Percentiles rank a stretch among this genome's conserved stretches.
Evolutionary conservation across 306 rosid species (phyloP).

Genomic region (Senna tora): DNA sequence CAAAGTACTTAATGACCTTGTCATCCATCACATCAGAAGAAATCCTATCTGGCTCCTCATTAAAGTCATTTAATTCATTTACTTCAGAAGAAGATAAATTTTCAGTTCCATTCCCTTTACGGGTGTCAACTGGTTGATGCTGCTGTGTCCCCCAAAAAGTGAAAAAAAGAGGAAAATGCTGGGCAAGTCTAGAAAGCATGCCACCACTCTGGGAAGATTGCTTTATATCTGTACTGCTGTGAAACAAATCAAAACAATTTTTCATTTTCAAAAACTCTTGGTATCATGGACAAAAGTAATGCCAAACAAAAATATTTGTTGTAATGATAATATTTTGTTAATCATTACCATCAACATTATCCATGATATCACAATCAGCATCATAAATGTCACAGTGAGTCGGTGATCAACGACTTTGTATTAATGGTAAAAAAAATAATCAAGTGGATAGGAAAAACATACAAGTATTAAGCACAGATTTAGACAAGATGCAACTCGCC

Average conservation of each 20-base stretch:
- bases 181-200: slow-evolving; percentile 73
- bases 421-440: slow-evolving; percentile 8
- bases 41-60: slow-evolving; percentile 41
- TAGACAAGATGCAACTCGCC: neutral
- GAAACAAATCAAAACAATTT: slow-evolving; percentile 29
- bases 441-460: slow-evolving; percentile 22
- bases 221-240: slow-evolving; percentile 49
- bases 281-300: slow-evolving; percentile 22
- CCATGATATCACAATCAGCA: slow-evolving; percentile 5
- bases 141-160: slow-evolving; percentile 57
- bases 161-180: slow-evolving; percentile 72
- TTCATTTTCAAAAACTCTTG: slow-evolving; percentile 18
- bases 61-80: slow-evolving; percentile 37
- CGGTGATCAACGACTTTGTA: slow-evolving; percentile 7
- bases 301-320: slow-evolving; percentile 11
- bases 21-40: slow-evolving; percentile 44
- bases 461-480: neutral
- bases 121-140: slow-evolving; percentile 41
- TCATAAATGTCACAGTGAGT: neutral
- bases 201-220: slow-evolving; percentile 55
- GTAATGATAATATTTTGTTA: slow-evolving; percentile 8
- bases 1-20: slow-evolving; percentile 36
- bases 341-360: slow-evolving; percentile 25
- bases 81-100: slow-evolving; percentile 35
- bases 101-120: slow-evolving; percentile 41